These are phyloP conservation scores for Coprinellus aureogranulatus DNA, from an alignment of 768 basidiomycete species.

Conservation along the genomic window DNA sequence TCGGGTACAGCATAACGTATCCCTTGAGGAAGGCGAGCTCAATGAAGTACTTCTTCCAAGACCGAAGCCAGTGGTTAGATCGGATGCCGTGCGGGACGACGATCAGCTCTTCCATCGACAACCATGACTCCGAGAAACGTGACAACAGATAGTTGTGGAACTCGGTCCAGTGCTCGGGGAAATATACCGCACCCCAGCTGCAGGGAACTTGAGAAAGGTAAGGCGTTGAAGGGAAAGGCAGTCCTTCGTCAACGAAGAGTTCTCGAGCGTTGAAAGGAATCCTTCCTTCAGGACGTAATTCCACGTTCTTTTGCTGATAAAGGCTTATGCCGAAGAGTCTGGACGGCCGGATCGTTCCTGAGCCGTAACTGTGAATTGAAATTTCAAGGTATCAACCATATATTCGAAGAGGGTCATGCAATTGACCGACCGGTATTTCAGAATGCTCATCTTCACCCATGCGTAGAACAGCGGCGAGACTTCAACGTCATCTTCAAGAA, in stretches of 20 bases:
- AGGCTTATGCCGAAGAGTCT: constrained; percentile 77
- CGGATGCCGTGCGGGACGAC: constrained; percentile 62
- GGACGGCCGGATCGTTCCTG: constrained; percentile 33
- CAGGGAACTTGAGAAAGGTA: constrained; percentile 87
- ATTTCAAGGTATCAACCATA: neutral
- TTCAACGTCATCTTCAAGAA: constrained; percentile 87
- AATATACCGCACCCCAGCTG: constrained; percentile 91
- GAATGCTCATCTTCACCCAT: constrained; percentile 78
- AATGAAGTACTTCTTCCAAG: constrained; percentile 90
- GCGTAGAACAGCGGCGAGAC: constrained; percentile 82
- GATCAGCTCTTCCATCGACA: constrained; percentile 43
- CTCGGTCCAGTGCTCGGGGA: constrained; percentile 85
- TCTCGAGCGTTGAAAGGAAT: constrained; percentile 63
- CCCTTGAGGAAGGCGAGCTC: constrained; percentile 80
- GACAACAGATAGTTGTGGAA: constrained; percentile 74
- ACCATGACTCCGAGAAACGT: constrained; percentile 56
- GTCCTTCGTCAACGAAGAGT: constrained; percentile 45
- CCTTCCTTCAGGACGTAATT: constrained; percentile 67
- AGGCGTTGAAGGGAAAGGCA: constrained; percentile 53
- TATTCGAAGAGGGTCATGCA: too few relatives aligned
- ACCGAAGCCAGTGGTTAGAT: constrained; percentile 76
- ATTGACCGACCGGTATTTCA: constrained; percentile 64
- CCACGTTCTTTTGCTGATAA: constrained; percentile 82
- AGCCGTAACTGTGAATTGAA: constrained; percentile 53
- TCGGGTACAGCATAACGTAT: constrained; percentile 88